Base-by-base conservation (phyloP, 2,329 filamentous ascomycete genomes). In the Thelonectria rubi region DNA sequence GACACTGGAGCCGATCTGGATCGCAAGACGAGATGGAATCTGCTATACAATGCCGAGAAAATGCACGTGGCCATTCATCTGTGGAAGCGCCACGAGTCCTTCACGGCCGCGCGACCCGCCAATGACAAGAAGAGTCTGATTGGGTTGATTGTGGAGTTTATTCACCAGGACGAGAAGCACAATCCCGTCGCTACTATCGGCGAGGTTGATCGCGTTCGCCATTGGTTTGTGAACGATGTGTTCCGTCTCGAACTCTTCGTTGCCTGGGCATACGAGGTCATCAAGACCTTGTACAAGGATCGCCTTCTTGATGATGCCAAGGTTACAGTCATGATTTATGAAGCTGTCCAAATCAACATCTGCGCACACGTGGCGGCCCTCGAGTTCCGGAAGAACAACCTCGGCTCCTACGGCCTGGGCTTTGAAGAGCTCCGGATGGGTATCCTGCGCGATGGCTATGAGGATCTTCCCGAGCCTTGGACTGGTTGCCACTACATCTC, bases 31-130 rank as follows among this genome's bases (percentile, higher is more conserved):
- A 88, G 88, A 68, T 98, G 94, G 93, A 84, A 85, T 64, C 78
- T 99, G 32, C 80, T 99, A n/a, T 91, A 89, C 82, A 89, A 94
- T 71, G 94, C 94, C 0, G 95, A 99, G 76, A 97, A 94, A 77
- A 85, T 98, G 79, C 88, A 90, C 45, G 91, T 93, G 37, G 92
- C 93, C 17, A 84, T 86, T 62, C 83, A 88, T 47, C 83, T 98
- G 39, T 98, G 94, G 93, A 88, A 88, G 64, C 83, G 87, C 55
- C 93, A 97, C 71, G 91, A 97, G 72, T 80, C 82, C 8, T 89
- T 90, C 53, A 82, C 89, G 8, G 82, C 85, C 53, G 82, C 81
- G 52, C 85, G 86, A 10, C 80, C 86, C 14, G 81, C 82, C 17
- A 85, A 86, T 39, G 82, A 87, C 43, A 88, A 90, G 71, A 88